These are phyloP conservation scores for Phytophthora ohioensis DNA, from an alignment of 352 stramenopile species.

Conservation along the genomic window DNA sequence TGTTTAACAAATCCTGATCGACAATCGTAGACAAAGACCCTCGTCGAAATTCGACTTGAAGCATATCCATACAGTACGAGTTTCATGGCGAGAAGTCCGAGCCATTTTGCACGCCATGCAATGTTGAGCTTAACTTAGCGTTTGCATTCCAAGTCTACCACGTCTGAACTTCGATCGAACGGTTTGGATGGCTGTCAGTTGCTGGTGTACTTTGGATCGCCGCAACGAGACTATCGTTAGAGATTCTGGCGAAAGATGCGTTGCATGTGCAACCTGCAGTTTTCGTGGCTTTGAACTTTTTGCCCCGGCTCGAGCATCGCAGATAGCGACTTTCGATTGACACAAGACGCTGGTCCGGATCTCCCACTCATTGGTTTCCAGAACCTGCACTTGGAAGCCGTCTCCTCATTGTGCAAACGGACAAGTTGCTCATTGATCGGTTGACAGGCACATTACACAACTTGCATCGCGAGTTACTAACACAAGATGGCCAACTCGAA, in stretches of 20 bases:
- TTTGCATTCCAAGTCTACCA: background rate
- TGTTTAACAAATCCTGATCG: constrained; percentile 10
- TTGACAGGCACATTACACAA: constrained; percentile 14
- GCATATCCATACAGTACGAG: too few relatives aligned
- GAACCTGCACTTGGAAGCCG: background rate
- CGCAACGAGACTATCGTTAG: background rate
- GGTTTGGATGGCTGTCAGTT: constrained; percentile 3
- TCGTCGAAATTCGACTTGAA: too few relatives aligned
- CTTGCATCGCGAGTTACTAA: constrained; percentile 4
- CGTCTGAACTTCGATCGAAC: too few relatives aligned
- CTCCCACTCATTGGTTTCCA: constrained; percentile 25
- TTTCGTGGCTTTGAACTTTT: constrained; percentile 16
- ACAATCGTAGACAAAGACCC: background rate
- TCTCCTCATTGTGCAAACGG: background rate
- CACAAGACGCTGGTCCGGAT: constrained; percentile 21
- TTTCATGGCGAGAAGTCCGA: background rate
- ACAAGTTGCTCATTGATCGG: constrained; percentile 35
- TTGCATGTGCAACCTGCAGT: constrained; percentile 14
- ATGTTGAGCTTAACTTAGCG: background rate
- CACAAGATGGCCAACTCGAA: constrained; percentile 22
- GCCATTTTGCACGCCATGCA: constrained; percentile 8
- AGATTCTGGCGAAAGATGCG: constrained; percentile 23
- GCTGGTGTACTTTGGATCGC: too few relatives aligned
- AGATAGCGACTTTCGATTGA: constrained; percentile 24
- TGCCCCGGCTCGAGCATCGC: constrained; percentile 18